A percentile compares a stretch with the other conserved stretches of the same genome.
phyloP scores from a whole-genome alignment of 345 rosid species.

The Sonneratia caseolaris region DNA sequence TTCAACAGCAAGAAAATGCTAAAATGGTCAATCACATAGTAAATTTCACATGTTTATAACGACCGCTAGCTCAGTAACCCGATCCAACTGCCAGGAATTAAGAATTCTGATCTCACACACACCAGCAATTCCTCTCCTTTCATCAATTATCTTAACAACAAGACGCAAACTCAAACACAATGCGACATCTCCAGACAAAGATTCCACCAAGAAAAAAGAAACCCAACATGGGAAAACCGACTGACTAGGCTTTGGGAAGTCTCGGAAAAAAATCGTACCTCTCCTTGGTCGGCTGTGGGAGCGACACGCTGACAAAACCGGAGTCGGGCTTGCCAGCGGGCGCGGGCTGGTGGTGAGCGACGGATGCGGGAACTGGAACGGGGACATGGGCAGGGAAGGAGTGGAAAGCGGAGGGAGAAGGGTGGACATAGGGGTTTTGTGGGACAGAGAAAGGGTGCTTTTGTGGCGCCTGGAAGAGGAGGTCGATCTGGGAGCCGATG shows the following conservation, averaged over 20 bases:
- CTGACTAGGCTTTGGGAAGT: neutral
- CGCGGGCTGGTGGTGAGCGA: conserved; percentile 6
- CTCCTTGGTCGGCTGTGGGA: conserved; percentile 7
- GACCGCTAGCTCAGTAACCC: no score
- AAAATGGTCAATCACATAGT: neutral
- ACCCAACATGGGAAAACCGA: neutral
- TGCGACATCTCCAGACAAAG: no score
- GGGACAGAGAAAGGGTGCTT: neutral
- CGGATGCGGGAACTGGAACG: neutral
- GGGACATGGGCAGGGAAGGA: conserved; percentile 10
- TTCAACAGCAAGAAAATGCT: no score
- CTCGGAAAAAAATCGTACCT: neutral
- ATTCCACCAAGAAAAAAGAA: no score
- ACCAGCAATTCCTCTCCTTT: neutral
- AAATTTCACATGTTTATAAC: neutral
- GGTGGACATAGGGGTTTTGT: conserved; percentile 6
- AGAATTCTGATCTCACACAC: neutral
- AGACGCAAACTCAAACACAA: neutral
- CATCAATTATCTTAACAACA: neutral
- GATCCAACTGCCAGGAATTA: neutral
- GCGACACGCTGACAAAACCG: conserved; percentile 1
- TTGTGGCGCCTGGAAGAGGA: conserved; percentile 13
- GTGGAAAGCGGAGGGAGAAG: conserved; percentile 16
- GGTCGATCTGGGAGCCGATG: conserved; percentile 26
- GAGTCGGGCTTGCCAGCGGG: conserved; percentile 3